Evolutionary conservation across 2,329 filamentous ascomycete genomes (phyloP), one percentile per base, ranked within the genome.

Genomic region (Ilyonectria sp.): DNA sequence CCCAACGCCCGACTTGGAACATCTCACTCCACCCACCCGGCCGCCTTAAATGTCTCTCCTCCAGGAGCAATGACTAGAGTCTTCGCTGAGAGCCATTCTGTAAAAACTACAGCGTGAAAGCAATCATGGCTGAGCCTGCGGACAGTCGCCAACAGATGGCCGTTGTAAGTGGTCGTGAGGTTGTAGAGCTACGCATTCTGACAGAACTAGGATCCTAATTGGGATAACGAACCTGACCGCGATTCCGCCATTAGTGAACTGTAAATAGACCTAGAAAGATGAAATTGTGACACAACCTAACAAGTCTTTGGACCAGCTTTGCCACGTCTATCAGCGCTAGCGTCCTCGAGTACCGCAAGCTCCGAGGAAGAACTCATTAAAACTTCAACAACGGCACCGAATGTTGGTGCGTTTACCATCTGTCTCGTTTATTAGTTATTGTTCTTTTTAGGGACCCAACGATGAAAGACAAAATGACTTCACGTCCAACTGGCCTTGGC

Each of bases 381-480:
- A 67, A 65, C 21, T 65, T 61, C 47, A 71, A 71, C 33, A 74
- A 72, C 10, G 57, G 19, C 44, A 74, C 76, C 0, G 74, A 76
- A 19, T 77, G 76, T 60, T 77, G 75, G 70, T 23, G 11, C 23
- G 11, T 47, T 15, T 11, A 33, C 31, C 31, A 11, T 11, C 31
- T 33, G 31, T 33, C 3, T 10, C 19, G 11, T 26, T 4, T 6
- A 26, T 21, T 17, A 6, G 1, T 23, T 19, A 29, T 26, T 60
- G 10, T 53, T 44, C 13, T 7, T 4, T n/a, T 10, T 19, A 74
- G 72, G 75, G 71, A 10, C 75, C 74, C 29, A 77, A 77, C 52
- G 75, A 77, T 35, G 74, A 77, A 23, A 59, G 58, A 43, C 75
- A 77, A n/a, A 72, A 72, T 46, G 63, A 75, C 2, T 15, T 40